phyloP scores from a whole-genome alignment of 129 eudicot species.

The Kitagawia praeruptora region DNA sequence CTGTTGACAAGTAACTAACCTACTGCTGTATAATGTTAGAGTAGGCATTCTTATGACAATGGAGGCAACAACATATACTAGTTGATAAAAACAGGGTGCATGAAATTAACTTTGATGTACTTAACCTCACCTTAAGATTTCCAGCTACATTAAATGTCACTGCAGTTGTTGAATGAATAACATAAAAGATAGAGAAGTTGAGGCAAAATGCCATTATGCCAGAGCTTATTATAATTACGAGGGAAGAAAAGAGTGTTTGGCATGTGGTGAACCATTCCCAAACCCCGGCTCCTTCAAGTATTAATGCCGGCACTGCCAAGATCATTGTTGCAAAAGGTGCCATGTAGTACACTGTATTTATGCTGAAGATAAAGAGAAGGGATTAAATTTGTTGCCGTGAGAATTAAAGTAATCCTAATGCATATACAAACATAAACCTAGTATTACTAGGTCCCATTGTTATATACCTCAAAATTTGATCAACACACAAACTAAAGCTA shows the following conservation, averaged over 20 bases:
- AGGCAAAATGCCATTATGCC: conserved; percentile 90
- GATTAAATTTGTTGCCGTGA: neutral
- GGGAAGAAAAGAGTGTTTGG: conserved; percentile 39
- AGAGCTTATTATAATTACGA: conserved; percentile 64
- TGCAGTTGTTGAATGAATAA: conserved; percentile 89
- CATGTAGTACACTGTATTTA: conserved; percentile 96
- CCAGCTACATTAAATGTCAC: conserved; percentile 98
- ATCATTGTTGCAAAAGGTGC: conserved; percentile 97
- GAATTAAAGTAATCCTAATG: neutral
- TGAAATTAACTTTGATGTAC: neutral
- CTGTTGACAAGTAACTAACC: neutral
- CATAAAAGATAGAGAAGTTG: conserved; percentile 87
- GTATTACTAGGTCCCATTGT: neutral
- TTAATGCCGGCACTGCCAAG: conserved; percentile 65
- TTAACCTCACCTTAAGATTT: conserved; percentile 66
- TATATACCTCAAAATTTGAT: neutral
- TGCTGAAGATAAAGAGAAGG: conserved; percentile 33
- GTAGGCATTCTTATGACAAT: neutral
- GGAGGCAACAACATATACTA: neutral
- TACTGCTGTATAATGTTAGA: neutral
- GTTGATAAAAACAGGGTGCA: neutral
- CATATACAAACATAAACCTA: neutral
- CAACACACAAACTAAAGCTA: neutral
- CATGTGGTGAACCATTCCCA: conserved; percentile 46
- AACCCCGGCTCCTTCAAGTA: conserved; percentile 86